A percentile compares a stretch with the other conserved stretches of the same genome.
Evolutionary conservation across 768 basidiomycete species (phyloP).

Genomic region (Dentipellis fragilis): DNA sequence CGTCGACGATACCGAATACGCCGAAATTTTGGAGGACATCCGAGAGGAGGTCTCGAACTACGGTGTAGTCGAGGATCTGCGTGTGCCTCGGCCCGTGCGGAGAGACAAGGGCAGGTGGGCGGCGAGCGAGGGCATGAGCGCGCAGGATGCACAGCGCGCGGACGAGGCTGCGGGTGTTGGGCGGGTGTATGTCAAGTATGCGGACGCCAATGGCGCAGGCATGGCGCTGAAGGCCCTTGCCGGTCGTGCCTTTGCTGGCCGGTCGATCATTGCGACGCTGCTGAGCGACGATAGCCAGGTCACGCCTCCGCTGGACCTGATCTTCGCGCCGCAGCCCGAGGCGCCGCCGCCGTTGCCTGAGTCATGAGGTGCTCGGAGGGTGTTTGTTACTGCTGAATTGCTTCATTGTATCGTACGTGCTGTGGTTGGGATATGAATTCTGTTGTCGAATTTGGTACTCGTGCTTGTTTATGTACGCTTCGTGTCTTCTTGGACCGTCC

Average conservation of each 20-base stretch:
- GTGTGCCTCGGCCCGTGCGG: slow-evolving; percentile 83
- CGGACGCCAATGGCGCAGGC: slow-evolving; percentile 47
- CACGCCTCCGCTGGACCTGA: slow-evolving; percentile 70
- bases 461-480: no score
- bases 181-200: slow-evolving; percentile 89
- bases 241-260: slow-evolving; percentile 78
- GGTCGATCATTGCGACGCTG: slow-evolving; percentile 80
- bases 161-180: slow-evolving; percentile 93
- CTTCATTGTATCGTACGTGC: no score
- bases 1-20: slow-evolving; percentile 82
- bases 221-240: slow-evolving; percentile 80
- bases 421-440: no score
- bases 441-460: no score
- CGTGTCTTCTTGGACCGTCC: no score
- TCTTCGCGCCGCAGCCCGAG: slow-evolving; percentile 78
- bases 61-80: slow-evolving; percentile 74
- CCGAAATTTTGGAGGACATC: slow-evolving; percentile 90
- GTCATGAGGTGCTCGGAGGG: slow-evolving; percentile 9
- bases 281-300: slow-evolving; percentile 78
- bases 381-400: no score
- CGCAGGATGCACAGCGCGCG: slow-evolving; percentile 55
- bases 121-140: slow-evolving; percentile 41
- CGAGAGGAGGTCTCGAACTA: slow-evolving; percentile 81
- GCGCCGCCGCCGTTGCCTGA: slow-evolving; percentile 69
- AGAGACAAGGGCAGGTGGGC: slow-evolving; percentile 81